Evolutionary conservation across 1,284 basidiomycete genomes (phyloP), one percentile per base, ranked within the genome.

Genomic region (Pseudozyma sp.): DNA sequence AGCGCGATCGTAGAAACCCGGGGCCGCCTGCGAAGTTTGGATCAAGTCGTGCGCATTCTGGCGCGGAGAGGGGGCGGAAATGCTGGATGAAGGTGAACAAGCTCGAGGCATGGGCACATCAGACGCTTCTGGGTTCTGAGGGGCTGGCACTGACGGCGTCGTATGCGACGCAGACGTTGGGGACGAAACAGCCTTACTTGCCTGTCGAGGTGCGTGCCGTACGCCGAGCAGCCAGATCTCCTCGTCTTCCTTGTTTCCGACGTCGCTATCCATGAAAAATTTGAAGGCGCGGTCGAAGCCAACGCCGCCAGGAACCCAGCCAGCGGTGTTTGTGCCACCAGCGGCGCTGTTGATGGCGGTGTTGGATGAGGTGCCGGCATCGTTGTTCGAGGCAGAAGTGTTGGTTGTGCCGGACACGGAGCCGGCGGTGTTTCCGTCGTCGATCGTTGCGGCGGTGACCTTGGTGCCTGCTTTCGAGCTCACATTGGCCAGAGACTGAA

Each of bases 141-240:
- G 33, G 14, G 10, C 43, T 56, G 5, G n/a, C 31, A 31, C 35
- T 33, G 37, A 24, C 29, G 49, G 24, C 13, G 10, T 7, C 7
- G 10, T 7, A 17, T 57, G 39, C 29, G 49, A 29, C 11, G 48
- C 49, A 16, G 43, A 34, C 37, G 56, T 10, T 29, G 53, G 31
- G 14, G 48, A 48, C 9, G 29, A 17, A 4, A 30, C 16, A 4
- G 24, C 46, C 16, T 63, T 45, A 19, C 10, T 42, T 5, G 48
- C 44, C 31, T 57, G 62, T 43, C 61, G 45, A 24, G 77, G 74
- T 39, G 71, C 78, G 52, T 81, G 79, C 68, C 67, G 72, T 11
- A 81, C 78, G 24, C 79, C 79, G 11, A 81, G 74, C 40, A 81
- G 72, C 80, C 80, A 81, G 40, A 78, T 78, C 4, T 65, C 78